Conservation (phyloP, 768 basidiomycete species). For the Leccinum sublutescens region DNA sequence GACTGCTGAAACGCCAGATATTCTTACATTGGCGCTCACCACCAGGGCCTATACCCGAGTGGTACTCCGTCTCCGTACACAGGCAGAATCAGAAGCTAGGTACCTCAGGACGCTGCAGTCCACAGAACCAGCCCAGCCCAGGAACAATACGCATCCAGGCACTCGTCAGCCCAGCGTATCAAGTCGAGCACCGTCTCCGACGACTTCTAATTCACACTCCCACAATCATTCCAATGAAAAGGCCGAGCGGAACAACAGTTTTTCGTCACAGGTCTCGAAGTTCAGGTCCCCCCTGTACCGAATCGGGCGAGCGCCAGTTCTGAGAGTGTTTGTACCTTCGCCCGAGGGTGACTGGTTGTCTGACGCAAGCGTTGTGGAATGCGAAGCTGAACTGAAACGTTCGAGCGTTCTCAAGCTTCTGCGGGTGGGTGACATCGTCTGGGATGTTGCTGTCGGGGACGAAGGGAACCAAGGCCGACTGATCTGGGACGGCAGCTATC, state of each 20-base stretch:
- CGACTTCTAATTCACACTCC: conserved; percentile 37
- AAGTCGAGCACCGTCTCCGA: conserved; percentile 68
- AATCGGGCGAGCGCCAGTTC: conserved; percentile 66
- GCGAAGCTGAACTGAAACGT: conserved; percentile 74
- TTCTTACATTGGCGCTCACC: conserved; percentile 55
- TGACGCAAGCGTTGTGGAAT: conserved; percentile 76
- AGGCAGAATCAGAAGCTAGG: conserved; percentile 62
- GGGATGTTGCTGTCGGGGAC: conserved; percentile 85
- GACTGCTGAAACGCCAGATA: conserved; percentile 40
- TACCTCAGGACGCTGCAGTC: conserved; percentile 16
- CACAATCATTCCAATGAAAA: conserved; percentile 42
- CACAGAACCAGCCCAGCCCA: conserved; percentile 1
- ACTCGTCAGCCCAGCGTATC: conserved; percentile 42
- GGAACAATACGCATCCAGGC: conserved; percentile 12
- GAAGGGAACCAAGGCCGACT: conserved; percentile 82
- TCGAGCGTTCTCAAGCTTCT: conserved; percentile 51
- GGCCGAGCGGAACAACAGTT: conserved; percentile 19
- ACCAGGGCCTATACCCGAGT: conserved; percentile 79
- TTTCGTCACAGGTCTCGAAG: conserved; percentile 18
- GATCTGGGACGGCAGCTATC: conserved; percentile 87
- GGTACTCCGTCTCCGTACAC: conserved; percentile 71
- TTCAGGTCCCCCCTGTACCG: conserved; percentile 76
- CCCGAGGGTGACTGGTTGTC: conserved; percentile 86
- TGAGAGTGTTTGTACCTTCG: conserved; percentile 82
- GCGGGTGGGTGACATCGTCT: conserved; percentile 77